Conservation (phyloP, 2,329 filamentous ascomycete genomes). For the Fusarium sp. region DNA sequence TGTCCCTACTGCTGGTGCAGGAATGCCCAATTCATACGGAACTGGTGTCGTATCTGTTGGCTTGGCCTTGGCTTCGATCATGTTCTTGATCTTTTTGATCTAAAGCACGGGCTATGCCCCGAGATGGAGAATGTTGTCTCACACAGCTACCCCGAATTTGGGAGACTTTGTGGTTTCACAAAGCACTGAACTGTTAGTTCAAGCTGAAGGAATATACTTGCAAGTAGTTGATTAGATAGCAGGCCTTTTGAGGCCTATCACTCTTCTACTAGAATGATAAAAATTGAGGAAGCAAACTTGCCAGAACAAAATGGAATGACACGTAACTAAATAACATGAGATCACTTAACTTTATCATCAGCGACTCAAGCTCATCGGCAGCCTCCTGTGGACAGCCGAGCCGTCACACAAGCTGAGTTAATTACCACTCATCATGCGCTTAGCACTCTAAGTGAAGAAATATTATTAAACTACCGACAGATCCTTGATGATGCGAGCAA, state of each 20-base stretch:
- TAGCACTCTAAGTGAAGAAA: not conserved
- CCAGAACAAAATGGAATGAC: too few species aligned
- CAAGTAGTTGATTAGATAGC: too few species aligned
- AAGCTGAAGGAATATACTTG: too few species aligned
- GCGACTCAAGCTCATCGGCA: not conserved
- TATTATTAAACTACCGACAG: not conserved
- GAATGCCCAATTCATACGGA: not conserved
- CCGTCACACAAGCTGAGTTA: not conserved
- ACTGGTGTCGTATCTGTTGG: not conserved
- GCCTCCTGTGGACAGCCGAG: not conserved
- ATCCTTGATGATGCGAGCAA: conserved; percentile 1
- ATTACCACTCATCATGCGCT: not conserved
- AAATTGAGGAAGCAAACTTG: too few species aligned
- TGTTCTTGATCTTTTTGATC: conserved; percentile 11
- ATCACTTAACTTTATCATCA: not conserved
- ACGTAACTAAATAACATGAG: not conserved
- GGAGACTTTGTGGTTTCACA: too few species aligned
- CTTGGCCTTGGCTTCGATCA: not conserved
- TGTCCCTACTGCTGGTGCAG: conserved; percentile 23
- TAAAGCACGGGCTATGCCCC: not conserved
- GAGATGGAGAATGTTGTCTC: too few species aligned
- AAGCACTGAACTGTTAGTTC: too few species aligned
- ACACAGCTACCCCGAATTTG: too few species aligned
- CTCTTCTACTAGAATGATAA: too few species aligned
- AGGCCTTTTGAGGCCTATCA: too few species aligned